A percentile compares a stretch with the other conserved stretches of the same genome.
These are phyloP conservation scores for Tetraselmis striata DNA, from an alignment of 139 green algal species.

Conservation along the genomic window DNA sequence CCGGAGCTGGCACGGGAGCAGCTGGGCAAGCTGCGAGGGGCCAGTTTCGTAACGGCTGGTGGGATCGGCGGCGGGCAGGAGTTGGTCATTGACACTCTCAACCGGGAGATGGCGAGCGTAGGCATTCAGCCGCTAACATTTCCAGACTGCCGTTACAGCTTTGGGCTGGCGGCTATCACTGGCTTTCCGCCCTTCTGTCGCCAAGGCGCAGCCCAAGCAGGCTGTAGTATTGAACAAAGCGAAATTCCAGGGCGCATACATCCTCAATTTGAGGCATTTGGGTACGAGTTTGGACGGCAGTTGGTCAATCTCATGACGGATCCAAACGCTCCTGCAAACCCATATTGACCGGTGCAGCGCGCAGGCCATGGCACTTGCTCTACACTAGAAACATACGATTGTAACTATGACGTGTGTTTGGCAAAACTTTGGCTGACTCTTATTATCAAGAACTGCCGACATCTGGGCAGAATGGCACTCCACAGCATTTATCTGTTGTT, in stretches of 20 bases:
- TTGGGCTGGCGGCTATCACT: neutral
- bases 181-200: neutral
- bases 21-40: neutral
- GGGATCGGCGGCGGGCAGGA: neutral
- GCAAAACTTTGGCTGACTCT: too few relatives aligned
- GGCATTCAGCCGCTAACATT: neutral
- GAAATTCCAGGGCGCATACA: neutral
- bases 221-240: neutral
- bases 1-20: neutral
- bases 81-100: neutral
- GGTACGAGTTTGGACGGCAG: neutral
- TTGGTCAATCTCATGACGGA: neutral
- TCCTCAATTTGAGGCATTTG: neutral
- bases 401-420: too few relatives aligned
- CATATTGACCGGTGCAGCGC: neutral
- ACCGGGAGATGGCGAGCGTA: neutral
- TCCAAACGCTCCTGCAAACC: neutral
- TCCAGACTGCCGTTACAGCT: neutral
- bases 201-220: neutral
- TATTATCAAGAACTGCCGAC: too few relatives aligned
- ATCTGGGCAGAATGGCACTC: too few relatives aligned
- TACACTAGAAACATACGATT: too few relatives aligned
- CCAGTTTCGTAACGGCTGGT: neutral
- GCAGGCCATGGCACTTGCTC: too few relatives aligned
- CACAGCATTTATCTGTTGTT: too few relatives aligned